A percentile compares a stretch with the other conserved stretches of the same genome.
These are phyloP conservation scores for Penicillium coffeae DNA, from an alignment of 495 filamentous ascomycete genomes.

Conservation along the genomic window DNA sequence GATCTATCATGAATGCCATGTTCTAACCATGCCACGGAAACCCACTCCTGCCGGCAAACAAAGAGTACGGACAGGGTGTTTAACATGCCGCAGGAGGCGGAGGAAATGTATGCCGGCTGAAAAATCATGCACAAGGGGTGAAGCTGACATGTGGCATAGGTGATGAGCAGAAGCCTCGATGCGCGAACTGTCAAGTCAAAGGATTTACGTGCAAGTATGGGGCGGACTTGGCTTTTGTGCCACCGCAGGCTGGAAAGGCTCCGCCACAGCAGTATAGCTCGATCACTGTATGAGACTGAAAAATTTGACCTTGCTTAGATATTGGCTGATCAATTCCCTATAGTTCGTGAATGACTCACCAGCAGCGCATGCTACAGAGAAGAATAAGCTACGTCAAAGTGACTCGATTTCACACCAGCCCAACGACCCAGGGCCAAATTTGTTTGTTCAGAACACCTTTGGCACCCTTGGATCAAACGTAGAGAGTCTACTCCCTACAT, in stretches of 20 bases:
- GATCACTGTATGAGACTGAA: slow-evolving; percentile 17
- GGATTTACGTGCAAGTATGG: slow-evolving; percentile 26
- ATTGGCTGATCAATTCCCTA: background rate
- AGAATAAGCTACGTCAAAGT: background rate
- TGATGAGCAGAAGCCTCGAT: slow-evolving; percentile 27
- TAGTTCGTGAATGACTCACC: slow-evolving; percentile 28
- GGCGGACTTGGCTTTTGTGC: slow-evolving; percentile 19
- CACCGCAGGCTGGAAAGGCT: slow-evolving; percentile 9
- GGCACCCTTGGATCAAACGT: background rate
- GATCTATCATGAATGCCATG: slow-evolving; percentile 12
- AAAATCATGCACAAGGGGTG: background rate
- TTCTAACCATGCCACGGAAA: slow-evolving; percentile 22
- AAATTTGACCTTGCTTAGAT: background rate
- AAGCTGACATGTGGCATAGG: slow-evolving; percentile 10
- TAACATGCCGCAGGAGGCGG: slow-evolving; percentile 24
- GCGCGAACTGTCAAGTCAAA: slow-evolving; percentile 28
- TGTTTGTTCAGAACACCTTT: background rate
- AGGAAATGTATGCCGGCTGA: slow-evolving; percentile 22
- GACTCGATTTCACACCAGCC: background rate
- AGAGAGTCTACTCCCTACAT: background rate
- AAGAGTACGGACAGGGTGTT: slow-evolving; percentile 24
- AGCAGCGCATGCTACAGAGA: slow-evolving; percentile 1
- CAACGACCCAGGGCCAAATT: background rate
- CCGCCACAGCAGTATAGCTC: slow-evolving; percentile 11
- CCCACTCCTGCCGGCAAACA: slow-evolving; percentile 25